Conservation (phyloP, 768 basidiomycete genomes). For the Panaeolus papilionaceus region DNA sequence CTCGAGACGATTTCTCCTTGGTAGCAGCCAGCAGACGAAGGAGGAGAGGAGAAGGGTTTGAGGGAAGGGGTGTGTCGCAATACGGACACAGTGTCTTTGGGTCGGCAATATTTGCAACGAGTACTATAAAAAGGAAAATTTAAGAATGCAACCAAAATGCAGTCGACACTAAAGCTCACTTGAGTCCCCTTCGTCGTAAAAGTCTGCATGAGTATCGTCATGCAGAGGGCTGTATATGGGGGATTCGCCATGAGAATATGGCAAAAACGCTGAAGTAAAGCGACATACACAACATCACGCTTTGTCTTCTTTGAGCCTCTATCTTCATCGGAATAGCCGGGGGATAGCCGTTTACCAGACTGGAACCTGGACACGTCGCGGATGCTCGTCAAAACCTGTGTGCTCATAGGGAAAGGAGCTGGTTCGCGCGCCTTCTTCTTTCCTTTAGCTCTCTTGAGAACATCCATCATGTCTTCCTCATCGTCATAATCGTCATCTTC, state of each 20-base stretch:
- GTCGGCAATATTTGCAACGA: constrained; percentile 57
- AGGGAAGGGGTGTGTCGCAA: constrained; percentile 76
- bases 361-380: constrained; percentile 27
- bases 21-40: constrained; percentile 57
- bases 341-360: constrained; percentile 30
- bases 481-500: constrained; percentile 17
- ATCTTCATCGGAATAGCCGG: constrained; percentile 36
- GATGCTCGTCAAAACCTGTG: constrained; percentile 48
- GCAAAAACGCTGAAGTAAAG: neutral
- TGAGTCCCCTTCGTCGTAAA: constrained; percentile 47
- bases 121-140: constrained; percentile 43
- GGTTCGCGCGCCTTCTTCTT: constrained; percentile 14
- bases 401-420: constrained; percentile 47
- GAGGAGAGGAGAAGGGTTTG: constrained; percentile 64
- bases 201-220: constrained; percentile 19
- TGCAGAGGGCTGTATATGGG: constrained; percentile 18
- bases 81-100: constrained; percentile 80
- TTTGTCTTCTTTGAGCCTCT: constrained; percentile 40
- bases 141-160: neutral
- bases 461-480: constrained; percentile 21
- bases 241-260: neutral
- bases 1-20: constrained; percentile 57
- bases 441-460: constrained; percentile 11
- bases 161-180: constrained; percentile 36
- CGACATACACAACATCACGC: constrained; percentile 22